Base-by-base conservation (phyloP, 1,284 basidiomycete species). In the Takashimella koratensis region DNA sequence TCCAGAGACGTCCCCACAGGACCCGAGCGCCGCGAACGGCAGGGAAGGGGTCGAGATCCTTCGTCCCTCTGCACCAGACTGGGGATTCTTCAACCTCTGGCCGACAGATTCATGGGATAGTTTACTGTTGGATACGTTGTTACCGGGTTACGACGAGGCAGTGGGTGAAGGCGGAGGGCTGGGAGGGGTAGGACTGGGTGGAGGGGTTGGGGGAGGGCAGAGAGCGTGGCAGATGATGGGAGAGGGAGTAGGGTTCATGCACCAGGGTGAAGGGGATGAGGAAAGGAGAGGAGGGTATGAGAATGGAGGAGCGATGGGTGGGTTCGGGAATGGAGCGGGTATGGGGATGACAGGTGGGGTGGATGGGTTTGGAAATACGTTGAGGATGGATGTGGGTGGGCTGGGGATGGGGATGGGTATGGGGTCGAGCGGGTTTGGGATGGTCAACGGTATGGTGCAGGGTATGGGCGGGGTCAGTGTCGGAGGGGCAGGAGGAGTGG, bases 81-180 rank as follows among this genome's bases (percentile, higher is more conserved):
- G 55, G 22, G 57, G 57, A 5, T 56, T 21, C 12, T 22, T 49
- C 30, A 54, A 52, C 24, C 46, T 54, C 2, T 59, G 57, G 49
- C 60, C 50, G 2, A 52, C 56, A 11, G 58, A 59, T 16, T 51
- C 60, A 2, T 63, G 61, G 63, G 63, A 63, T 26, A 51, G 44
- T 16, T 43, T 59, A 19, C 25, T 63, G 42, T 51, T 55, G n/a
- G 59, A 63, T 25, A 41, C 54, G 2, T 27, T 63, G 10, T 49
- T 46, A 5, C 54, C 51, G 16, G 22, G 30, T 16, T 36, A 36
- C 16, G 30, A 36, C 16, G 30, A 36, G 16, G 30, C 30, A 16
- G 16, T 36, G 30, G 30, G 30, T 36, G 30, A 36, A 8, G 30
- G 30, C 16, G 30, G 30, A 16, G 16, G 16, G 8, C 10, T 8